Evolutionary conservation across 1,284 basidiomycete species (phyloP).

Genomic region (Cutaneotrichosporon sp.): DNA sequence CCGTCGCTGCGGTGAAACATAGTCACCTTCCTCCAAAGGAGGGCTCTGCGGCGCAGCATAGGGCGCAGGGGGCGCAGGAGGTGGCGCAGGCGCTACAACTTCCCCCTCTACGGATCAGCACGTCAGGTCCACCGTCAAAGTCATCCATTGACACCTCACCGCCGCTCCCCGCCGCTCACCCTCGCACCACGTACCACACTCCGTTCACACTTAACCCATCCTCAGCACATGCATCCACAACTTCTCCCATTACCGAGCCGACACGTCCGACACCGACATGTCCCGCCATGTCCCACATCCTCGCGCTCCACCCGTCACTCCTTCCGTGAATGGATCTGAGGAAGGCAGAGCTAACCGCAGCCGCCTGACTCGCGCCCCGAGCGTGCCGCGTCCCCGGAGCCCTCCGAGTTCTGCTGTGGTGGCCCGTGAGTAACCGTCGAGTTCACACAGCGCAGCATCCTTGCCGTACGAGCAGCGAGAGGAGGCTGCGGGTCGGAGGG

Average conservation of each 20-base stretch:
- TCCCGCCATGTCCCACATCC: not conserved
- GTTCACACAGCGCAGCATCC: not conserved
- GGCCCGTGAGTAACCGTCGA: not conserved
- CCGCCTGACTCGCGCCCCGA: not conserved
- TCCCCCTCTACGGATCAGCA: no score
- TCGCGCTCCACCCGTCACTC: not conserved
- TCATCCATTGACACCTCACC: no score
- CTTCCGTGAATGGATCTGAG: not conserved
- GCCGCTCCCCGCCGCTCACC: no score
- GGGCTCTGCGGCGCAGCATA: no score
- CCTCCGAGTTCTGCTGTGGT: not conserved
- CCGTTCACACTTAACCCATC: no score
- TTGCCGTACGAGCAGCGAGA: no score
- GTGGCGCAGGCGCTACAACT: not conserved
- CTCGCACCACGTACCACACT: no score
- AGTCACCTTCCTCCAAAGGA: no score
- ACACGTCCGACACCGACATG: no score
- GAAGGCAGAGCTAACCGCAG: not conserved
- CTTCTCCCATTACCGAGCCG: not conserved
- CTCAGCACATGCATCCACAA: not conserved
- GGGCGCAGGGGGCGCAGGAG: no score
- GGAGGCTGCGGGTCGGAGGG: no score
- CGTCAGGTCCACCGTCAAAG: no score
- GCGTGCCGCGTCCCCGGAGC: not conserved
- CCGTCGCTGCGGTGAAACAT: not conserved